Conservation (phyloP, 73 alveolate species). For the Paramecium octaurelia region DNA sequence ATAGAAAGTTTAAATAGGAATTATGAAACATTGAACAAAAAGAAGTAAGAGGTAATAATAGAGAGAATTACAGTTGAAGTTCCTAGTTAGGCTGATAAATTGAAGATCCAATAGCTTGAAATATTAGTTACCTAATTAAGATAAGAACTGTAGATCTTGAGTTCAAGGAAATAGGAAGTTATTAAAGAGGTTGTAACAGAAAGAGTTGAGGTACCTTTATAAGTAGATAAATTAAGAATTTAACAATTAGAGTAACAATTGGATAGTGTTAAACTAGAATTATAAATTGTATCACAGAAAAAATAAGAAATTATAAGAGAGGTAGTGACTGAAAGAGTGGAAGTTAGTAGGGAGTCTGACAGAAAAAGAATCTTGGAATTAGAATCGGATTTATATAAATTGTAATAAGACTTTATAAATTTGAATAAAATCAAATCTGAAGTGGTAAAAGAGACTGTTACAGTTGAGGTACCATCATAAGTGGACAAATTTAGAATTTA, state of each 20-base stretch:
- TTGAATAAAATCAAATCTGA: not conserved
- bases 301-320: slow-evolving; percentile 39
- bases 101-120: not conserved
- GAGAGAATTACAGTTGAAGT: slow-evolving; percentile 10
- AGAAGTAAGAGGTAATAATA: not conserved
- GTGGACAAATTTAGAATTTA: not conserved
- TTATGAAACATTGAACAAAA: not conserved
- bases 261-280: not conserved
- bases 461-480: not conserved
- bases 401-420: not conserved
- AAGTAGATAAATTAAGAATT: slow-evolving; percentile 20
- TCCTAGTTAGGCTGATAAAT: not conserved
- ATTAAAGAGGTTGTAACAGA: not conserved
- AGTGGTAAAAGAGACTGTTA: not conserved
- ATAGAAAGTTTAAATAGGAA: not conserved
- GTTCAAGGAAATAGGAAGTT: not conserved
- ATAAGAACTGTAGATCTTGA: not conserved
- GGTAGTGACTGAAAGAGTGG: not conserved
- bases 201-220: not conserved
- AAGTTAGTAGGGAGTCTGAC: not conserved
- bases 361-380: not conserved
- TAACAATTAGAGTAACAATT: not conserved
- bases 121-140: not conserved
- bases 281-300: not conserved
- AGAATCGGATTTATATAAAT: not conserved